Evolutionary conservation across 306 rosid species (phyloP).

Genomic region (Biancaea sappan): DNA sequence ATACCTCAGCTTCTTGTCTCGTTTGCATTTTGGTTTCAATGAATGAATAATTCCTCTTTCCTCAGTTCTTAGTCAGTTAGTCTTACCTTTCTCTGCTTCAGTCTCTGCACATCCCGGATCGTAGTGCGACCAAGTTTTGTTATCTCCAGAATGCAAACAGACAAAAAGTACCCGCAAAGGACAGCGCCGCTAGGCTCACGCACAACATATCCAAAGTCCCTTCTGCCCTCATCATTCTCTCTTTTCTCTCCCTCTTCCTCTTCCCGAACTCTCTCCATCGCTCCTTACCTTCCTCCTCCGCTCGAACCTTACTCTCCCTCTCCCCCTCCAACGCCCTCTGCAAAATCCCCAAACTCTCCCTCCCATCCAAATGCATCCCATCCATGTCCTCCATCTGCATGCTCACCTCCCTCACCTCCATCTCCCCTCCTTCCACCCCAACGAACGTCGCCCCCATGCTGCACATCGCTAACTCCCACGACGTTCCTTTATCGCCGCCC

Average conservation of each 20-base stretch:
- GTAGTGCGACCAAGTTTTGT: background rate
- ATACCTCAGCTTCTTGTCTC: no score
- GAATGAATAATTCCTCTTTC: background rate
- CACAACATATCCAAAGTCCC: slow-evolving; percentile 59
- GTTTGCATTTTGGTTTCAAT: background rate
- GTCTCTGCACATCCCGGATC: background rate
- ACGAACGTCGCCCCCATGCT: slow-evolving; percentile 51
- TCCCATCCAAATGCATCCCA: slow-evolving; percentile 59
- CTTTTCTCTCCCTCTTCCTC: slow-evolving; percentile 52
- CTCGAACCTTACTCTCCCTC: slow-evolving; percentile 36
- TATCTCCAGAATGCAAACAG: slow-evolving; percentile 32
- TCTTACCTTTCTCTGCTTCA: background rate
- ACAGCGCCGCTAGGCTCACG: slow-evolving; percentile 43
- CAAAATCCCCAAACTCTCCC: slow-evolving; percentile 69
- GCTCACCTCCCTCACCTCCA: slow-evolving; percentile 66
- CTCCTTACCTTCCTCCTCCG: slow-evolving; percentile 31
- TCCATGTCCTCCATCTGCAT: slow-evolving; percentile 80
- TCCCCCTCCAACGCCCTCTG: slow-evolving; percentile 48
- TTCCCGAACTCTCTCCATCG: slow-evolving; percentile 44
- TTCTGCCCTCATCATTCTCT: slow-evolving; percentile 53
- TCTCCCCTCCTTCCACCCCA: slow-evolving; percentile 43
- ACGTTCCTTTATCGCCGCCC: slow-evolving; percentile 43
- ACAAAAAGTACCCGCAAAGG: slow-evolving; percentile 32
- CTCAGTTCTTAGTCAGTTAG: no score
- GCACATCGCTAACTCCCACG: slow-evolving; percentile 56